Percentiles rank a stretch among this genome's conserved stretches.
Evolutionary conservation across 1,139 yeast genomes (phyloP).

Genomic region (Spencermartinsiella ligniputridi): DNA sequence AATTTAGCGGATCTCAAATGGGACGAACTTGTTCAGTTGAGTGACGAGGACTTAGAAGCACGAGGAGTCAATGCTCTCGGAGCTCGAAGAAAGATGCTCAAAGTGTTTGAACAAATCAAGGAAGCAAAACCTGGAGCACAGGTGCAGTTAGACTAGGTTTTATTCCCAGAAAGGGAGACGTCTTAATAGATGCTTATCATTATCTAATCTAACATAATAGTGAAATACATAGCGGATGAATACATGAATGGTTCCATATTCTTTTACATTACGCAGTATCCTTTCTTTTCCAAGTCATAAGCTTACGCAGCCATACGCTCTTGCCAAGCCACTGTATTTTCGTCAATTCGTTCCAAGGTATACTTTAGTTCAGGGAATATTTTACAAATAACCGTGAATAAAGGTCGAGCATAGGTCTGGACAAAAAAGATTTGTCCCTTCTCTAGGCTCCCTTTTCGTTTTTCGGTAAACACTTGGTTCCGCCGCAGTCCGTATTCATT

Average conservation of each 20-base stretch:
- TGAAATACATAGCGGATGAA: not conserved
- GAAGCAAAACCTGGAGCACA: conserved; percentile 30
- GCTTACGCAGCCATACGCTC: conserved; percentile 2
- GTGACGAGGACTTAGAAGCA: conserved; percentile 64
- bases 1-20: conserved; percentile 71
- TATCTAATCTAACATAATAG: not conserved
- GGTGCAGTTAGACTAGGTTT: not conserved
- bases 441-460: conserved; percentile 57
- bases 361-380: conserved; percentile 31
- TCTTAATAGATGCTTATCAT: not conserved
- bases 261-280: too few species aligned
- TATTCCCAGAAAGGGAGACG: not conserved
- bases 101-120: conserved; percentile 82
- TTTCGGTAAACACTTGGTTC: conserved; percentile 29
- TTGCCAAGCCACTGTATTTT: conserved; percentile 45
- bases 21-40: conserved; percentile 69
- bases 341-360: conserved; percentile 41
- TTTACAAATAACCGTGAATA: conserved; percentile 60
- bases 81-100: conserved; percentile 85
- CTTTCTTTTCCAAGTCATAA: too few species aligned
- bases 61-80: conserved; percentile 92
- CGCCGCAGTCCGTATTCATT: conserved; percentile 24
- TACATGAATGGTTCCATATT: too few species aligned
- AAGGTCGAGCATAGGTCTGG: conserved; percentile 69
- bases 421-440: conserved; percentile 85